Conservation (phyloP, 257 asterid species). For the Agastache rugosa region DNA sequence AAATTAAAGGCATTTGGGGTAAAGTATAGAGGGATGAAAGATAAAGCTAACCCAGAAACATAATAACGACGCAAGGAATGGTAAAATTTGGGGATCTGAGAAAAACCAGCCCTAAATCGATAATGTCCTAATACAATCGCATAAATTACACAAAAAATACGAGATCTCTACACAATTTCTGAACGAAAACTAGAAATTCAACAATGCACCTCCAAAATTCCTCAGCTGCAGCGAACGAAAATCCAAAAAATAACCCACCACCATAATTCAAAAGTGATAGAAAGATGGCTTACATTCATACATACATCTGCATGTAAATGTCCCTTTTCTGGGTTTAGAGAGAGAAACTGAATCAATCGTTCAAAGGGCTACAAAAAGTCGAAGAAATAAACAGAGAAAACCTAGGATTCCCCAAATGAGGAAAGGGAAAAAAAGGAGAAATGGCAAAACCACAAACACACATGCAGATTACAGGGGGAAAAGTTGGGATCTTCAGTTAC, state of each 20-base stretch:
- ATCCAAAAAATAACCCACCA: constrained; percentile 33
- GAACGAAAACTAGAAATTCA: constrained; percentile 40
- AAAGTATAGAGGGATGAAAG: constrained; percentile 30
- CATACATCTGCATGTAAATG: constrained; percentile 33
- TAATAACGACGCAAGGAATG: constrained; percentile 23
- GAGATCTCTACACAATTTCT: constrained; percentile 37
- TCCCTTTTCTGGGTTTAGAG: constrained; percentile 18
- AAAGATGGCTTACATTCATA: constrained; percentile 22
- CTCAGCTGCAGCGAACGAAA: no score
- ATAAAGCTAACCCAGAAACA: constrained; percentile 36
- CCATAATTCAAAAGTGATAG: constrained; percentile 29
- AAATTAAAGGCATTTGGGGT: constrained; percentile 45
- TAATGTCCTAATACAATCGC: constrained; percentile 32
- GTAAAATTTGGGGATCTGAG: constrained; percentile 52
- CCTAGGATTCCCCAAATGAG: constrained; percentile 43
- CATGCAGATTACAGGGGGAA: constrained; percentile 45
- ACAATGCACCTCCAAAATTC: constrained; percentile 33
- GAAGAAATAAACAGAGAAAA: constrained; percentile 28
- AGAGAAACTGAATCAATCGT: constrained; percentile 31
- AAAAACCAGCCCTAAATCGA: constrained; percentile 25
- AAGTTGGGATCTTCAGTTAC: constrained; percentile 49
- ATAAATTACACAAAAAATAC: constrained; percentile 39
- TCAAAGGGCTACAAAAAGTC: constrained; percentile 20
- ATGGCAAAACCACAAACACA: constrained; percentile 25
- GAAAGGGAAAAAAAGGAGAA: background rate